These are phyloP conservation scores for Rhodotorula mucilaginosa DNA, from an alignment of 1,284 basidiomycete genomes.

Conservation along the genomic window DNA sequence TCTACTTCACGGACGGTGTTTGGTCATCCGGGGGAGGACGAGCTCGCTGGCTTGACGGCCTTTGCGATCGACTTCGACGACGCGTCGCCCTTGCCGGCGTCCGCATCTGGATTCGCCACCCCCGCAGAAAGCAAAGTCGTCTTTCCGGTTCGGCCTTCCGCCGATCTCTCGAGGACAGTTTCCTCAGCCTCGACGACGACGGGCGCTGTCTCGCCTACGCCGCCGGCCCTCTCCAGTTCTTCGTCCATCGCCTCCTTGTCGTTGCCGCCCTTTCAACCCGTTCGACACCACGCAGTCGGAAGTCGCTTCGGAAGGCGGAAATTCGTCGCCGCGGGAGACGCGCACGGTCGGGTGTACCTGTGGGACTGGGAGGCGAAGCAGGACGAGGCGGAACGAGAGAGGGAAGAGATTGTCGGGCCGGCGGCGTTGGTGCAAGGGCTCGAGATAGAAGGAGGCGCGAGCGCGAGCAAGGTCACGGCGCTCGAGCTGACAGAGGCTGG, in stretches of 20 bases:
- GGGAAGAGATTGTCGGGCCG: constrained; percentile 22
- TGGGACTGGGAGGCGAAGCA: constrained; percentile 38
- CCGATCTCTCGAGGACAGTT: not conserved
- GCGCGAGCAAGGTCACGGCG: constrained; percentile 36
- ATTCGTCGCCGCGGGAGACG: constrained; percentile 38
- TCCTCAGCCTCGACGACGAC: not conserved
- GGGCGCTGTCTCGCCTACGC: not conserved
- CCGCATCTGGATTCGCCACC: not conserved
- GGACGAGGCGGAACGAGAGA: not conserved
- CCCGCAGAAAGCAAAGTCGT: constrained; percentile 6
- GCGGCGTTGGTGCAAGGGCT: constrained; percentile 25
- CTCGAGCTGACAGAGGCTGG: constrained; percentile 34
- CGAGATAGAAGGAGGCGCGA: constrained; percentile 23
- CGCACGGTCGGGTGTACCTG: constrained; percentile 29
- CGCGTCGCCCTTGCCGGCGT: not conserved
- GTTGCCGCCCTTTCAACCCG: not conserved
- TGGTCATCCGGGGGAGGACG: constrained; percentile 13
- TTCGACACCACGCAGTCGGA: not conserved
- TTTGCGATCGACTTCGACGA: constrained; percentile 36
- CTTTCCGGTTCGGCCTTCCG: not conserved
- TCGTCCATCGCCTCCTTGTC: not conserved
- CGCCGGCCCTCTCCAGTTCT: constrained; percentile 8
- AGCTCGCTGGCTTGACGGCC: constrained; percentile 24
- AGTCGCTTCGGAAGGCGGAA: constrained; percentile 31
- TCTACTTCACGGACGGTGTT: not conserved